Evolutionary conservation across 352 stramenopile genomes (phyloP), one percentile per base, ranked within the genome.

Genomic region (Pythium oligandrum): DNA sequence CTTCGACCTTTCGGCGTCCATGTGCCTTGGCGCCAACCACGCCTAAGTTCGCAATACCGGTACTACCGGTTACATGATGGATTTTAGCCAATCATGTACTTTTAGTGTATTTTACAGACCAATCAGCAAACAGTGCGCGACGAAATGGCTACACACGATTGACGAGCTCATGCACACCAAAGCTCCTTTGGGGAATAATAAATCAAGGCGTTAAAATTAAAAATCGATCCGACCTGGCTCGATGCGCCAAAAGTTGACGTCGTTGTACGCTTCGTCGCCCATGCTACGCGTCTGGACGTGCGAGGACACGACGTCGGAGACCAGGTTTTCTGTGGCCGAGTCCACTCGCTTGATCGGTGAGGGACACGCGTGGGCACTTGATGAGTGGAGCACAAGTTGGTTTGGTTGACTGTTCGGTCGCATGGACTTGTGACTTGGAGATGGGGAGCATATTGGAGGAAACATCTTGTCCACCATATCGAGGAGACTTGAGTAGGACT

Each of bases 231-330:
- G 54, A 26, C 73, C 72, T 17, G 83, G 83, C 30, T 76, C 62
- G 45, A 94, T 85, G 42, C 77, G 66, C 83, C 83, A 94, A 43
- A 90, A 94, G 58, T 94, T 94, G 33, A 90, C 62, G 53, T 94
- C 83, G 57, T 94, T 94, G 68, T 86, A 94, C 26, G 81, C 82
- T 52, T 94, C 83, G 51, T 94, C 83, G 7, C 63, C 68, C 60
- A 90, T 66, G 45, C 63, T 83, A 32, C 76, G 70, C 40, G 77
- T 71, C 9, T 68, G 69, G 4, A 71, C 71, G 45, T 78, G 70
- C 0, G 64, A 78, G 2, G 70, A 75, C 43, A 86, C 66, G 0
- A 78, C 63, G 37, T 88, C 78, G 2, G 71, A 78, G 6, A 83
- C 63, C 30, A 84, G 56, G 38, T 78, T 62, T 8, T 88, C 68